These are phyloP conservation scores for Leucocoprinus birnbaumii DNA, from an alignment of 768 basidiomycete species.

Conservation along the genomic window DNA sequence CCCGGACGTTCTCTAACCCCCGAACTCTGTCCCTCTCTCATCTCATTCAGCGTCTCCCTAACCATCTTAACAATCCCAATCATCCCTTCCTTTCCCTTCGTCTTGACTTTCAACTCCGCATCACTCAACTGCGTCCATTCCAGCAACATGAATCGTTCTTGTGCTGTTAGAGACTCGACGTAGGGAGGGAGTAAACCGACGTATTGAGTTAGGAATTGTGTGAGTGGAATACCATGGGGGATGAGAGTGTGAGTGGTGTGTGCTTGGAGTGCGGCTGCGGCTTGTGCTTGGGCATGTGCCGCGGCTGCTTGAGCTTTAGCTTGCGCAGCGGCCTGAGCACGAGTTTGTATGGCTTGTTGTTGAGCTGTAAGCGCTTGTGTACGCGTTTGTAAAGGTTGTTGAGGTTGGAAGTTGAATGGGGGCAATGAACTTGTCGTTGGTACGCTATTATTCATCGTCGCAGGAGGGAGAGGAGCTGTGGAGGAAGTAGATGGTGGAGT, in stretches of 20 bases:
- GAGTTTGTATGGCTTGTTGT: neutral
- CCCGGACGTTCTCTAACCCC: slow-evolving; percentile 2
- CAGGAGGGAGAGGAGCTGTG: too few relatives aligned
- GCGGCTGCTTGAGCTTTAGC: neutral
- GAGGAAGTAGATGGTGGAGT: neutral
- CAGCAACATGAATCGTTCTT: slow-evolving; percentile 2
- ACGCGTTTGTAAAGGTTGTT: neutral
- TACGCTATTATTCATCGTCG: too few relatives aligned
- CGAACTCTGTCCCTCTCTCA: slow-evolving; percentile 1
- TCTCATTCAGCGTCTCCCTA: slow-evolving; percentile 10
- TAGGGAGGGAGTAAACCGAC: slow-evolving; percentile 4
- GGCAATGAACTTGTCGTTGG: too few relatives aligned
- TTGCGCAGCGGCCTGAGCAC: neutral
- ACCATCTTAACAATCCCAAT: slow-evolving; percentile 3
- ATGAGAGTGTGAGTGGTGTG: slow-evolving; percentile 5
- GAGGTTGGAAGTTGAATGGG: neutral
- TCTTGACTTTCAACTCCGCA: neutral
- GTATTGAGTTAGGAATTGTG: slow-evolving; percentile 7
- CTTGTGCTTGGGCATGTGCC: neutral
- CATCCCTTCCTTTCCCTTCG: neutral
- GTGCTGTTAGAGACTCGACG: neutral
- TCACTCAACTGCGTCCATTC: slow-evolving; percentile 11
- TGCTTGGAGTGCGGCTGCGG: neutral
- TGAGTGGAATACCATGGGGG: slow-evolving; percentile 7
- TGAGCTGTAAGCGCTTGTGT: neutral